Base-by-base conservation (phyloP, 2,329 filamentous ascomycete genomes). In the Alternaria arborescens region DNA sequence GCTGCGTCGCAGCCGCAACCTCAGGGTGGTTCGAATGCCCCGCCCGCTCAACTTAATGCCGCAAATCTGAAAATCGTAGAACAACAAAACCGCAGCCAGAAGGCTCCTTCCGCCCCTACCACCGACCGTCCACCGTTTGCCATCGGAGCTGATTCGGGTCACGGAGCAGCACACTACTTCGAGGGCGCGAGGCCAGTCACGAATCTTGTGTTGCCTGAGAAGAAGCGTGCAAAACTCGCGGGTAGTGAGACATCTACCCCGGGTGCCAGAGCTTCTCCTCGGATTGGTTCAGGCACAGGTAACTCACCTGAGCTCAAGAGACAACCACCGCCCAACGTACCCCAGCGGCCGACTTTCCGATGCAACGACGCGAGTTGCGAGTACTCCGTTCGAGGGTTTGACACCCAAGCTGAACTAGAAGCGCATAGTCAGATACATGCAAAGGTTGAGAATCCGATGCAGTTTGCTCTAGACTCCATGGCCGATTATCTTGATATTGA, bases 141-240 rank as follows among this genome's bases (percentile, higher is more conserved):
- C 10, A 66, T 84, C 52, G 82, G 82, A 54, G 82, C 80, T 16
- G 80, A 82, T 26, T 85, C 85, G 48, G 86, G 86, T 16, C 82
- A 85, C 55, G 86, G 87, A 24, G 82, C 87, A 58, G 86, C 87
- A 8, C 83, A 84, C 61, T 86, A 85, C 52, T 86, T 87, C 57
- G 81, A 75, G 42, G 69, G 81, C 8, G 79, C 81, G 20, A 82
- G 81, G 20, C 80, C 82, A 51, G 80, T 88, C 50, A 86, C 83
- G 52, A 85, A 87, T 64, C 80, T 89, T 47, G 84, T 86, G 47
- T 75, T 89, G 24, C 87, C 87, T 18, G 81, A 83, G 3, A 80
- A 81, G 57, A 89, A 88, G 79, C 85, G 82, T 69, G 81, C 82
- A 54, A 87, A 86, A 78, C 74, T 79, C 34, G 79, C 79, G 16